Percentiles rank a stretch among this genome's conserved stretches.
These are phyloP conservation scores for Flaveria linearis DNA, from an alignment of 129 eudicot genomes.

Conservation along the genomic window DNA sequence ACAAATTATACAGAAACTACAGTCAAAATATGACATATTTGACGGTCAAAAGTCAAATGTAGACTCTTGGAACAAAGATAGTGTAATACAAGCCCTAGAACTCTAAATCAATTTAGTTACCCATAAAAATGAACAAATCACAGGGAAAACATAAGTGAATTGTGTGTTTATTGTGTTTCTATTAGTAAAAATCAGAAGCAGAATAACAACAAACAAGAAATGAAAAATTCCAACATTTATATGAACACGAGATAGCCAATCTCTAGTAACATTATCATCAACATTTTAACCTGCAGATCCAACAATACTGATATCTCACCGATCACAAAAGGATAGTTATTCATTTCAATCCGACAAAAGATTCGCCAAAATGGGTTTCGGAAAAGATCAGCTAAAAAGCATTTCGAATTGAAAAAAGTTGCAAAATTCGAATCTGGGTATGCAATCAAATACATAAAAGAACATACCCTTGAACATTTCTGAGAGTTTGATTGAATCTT, in stretches of 20 bases:
- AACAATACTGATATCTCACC: constrained; percentile 23
- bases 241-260: neutral
- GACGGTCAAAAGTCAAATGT: constrained; percentile 19
- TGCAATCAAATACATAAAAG: constrained; percentile 1
- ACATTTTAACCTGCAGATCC: constrained; percentile 40
- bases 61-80: constrained; percentile 13
- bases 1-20: neutral
- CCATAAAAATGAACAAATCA: constrained; percentile 21
- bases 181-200: constrained; percentile 13
- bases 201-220: constrained; percentile 1
- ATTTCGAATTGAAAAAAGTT: neutral
- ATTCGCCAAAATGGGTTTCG: constrained; percentile 12
- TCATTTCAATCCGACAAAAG: constrained; percentile 14
- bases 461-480: constrained; percentile 81
- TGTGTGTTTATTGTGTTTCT: neutral
- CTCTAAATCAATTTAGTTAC: constrained; percentile 2
- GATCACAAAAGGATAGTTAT: constrained; percentile 17
- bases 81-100: constrained; percentile 31
- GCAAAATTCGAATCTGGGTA: constrained; percentile 27
- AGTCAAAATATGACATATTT: constrained; percentile 10
- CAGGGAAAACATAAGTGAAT: constrained; percentile 3
- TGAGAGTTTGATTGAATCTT: constrained; percentile 91
- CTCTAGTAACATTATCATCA: constrained; percentile 11
- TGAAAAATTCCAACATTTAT: constrained; percentile 16
- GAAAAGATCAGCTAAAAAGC: constrained; percentile 23